Base-by-base conservation (phyloP, 2,329 filamentous ascomycete genomes). In the Ceratocystis ficicola region DNA sequence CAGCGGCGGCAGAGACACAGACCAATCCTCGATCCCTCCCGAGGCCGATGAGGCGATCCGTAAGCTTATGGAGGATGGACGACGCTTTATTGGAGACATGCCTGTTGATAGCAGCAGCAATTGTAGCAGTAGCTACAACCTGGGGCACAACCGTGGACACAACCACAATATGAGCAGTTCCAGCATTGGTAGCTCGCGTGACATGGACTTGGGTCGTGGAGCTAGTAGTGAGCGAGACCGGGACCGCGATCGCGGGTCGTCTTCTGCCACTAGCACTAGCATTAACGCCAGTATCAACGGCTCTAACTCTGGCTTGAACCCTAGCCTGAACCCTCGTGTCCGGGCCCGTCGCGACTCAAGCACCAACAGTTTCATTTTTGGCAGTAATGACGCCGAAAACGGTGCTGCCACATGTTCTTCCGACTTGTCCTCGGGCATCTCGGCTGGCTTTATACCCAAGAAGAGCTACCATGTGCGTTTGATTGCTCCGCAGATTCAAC, bases 401-500 rank as follows among this genome's bases (percentile, higher is more conserved):
- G 30, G 75, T 80, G 5, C 83, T 83, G 69, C 66, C 1, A 44
- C 65, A 22, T 67, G 65, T 30, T 63, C 66, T 8, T 52, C 63
- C 32, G 82, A 90, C 70, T 78, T 89, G 22, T 84, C 83, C 2
- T 82, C 88, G 44, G 88, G 92, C 68, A 91, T 99, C 70, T 86
- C 91, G 0, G 83, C 88, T 22, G 92, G 96, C 67, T 99, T 95
- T 71, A 87, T 86, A 12, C 85, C 94, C 0, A 90, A 96, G 72
- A 96, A 94, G 73, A 93, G 88, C 70, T 99, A 96, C 74, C 90
- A 97, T 72, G 84, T 99, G 69, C 89, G 92, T 46, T 83, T 99
- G 50, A 96, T 99, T 71, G 94, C 93, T 5, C 94, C 94, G 15
- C 94, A 99, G 74, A 96, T 99, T 67, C 94, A 99, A 74, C 81